Evolutionary conservation across 1,139 yeast species (phyloP), one percentile per base, ranked within the genome.

Genomic region (Kluyveromyces sp.): DNA sequence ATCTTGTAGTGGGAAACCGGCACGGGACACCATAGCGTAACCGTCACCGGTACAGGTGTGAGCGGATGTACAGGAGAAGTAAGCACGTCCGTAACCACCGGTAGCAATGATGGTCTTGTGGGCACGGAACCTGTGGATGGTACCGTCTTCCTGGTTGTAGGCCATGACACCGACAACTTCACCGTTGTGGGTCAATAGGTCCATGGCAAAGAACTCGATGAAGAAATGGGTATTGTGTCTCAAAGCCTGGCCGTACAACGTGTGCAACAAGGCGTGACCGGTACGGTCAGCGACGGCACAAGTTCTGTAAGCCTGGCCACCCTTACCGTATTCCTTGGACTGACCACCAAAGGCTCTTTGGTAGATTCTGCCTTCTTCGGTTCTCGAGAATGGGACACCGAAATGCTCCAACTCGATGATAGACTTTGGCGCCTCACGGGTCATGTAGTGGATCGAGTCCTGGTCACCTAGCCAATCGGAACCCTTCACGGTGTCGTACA

Each of bases 391-490:
- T 51, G 98, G 98, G 57, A 92, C 94, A 73, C 98, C 98, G 69
- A 80, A 92, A 70, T 89, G 95, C 74, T 92, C 98, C 66, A 92
- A 77, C 73, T 92, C 98, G 58, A 89, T 88, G 61, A 92, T 92
- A 41, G 96, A 84, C 57, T 81, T 80, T 39, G 98, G 96, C 19
- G 98, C 98, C 70, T 92, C 97, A 67, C 89, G 82, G 50, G 98
- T 89, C 98, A 92, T 92, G 73, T 92, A 92, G 70, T 92, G 97
- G 65, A 92, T 92, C 46, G 98, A 96, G 64, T 92, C 98, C 72
- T 92, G 98, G 71, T 92, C 98, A 60, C 98, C 98, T 52, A 92
- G 79, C 98, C 98, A 92, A 72, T 92, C 98, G n/a, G 96, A 88
- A 53, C 98, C 98, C 73, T 92, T 92, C 60, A 92, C 98, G 61